phyloP scores from a whole-genome alignment of 352 stramenopile genomes.

The Blastocystis sp. region DNA sequence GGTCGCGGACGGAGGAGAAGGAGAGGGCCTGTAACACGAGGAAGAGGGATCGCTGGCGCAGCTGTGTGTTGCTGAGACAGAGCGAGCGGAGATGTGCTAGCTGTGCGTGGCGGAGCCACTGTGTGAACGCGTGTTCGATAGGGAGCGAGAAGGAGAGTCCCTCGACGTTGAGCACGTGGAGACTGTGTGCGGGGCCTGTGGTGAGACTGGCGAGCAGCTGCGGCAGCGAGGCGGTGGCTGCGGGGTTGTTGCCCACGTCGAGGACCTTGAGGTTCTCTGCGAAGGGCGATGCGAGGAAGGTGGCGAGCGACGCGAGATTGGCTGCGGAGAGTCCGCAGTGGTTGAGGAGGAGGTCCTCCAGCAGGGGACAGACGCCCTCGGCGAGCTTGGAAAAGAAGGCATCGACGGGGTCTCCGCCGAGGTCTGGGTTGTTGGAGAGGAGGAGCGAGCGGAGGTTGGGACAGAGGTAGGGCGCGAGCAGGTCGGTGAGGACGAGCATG shows the following conservation, averaged over 20 bases:
- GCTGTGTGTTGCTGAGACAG: not conserved
- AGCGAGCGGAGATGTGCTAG: not conserved
- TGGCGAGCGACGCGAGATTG: not conserved
- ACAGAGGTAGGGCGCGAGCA: not conserved
- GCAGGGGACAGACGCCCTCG: slow-evolving; percentile 1
- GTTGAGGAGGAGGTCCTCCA: slow-evolving; percentile 1
- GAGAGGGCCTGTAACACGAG: not conserved
- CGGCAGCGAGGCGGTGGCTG: not conserved
- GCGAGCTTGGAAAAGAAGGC: not conserved
- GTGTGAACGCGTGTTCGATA: not conserved
- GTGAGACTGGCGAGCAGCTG: slow-evolving; percentile 1
- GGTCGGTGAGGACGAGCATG: not conserved
- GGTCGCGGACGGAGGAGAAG: not conserved
- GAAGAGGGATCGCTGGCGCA: not conserved
- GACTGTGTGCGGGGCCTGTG: not conserved
- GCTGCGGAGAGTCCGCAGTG: not conserved
- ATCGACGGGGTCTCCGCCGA: not conserved
- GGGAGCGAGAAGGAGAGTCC: not conserved
- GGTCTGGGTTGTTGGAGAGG: not conserved
- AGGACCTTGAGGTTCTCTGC: not conserved
- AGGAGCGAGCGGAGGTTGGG: slow-evolving; percentile 20
- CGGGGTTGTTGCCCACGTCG: slow-evolving; percentile 16
- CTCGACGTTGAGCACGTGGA: slow-evolving; percentile 12
- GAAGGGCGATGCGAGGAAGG: slow-evolving; percentile 12
- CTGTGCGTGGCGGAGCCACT: not conserved